These are phyloP conservation scores for Polygonum aviculare DNA, from an alignment of 148 eudicot species.

Conservation along the genomic window DNA sequence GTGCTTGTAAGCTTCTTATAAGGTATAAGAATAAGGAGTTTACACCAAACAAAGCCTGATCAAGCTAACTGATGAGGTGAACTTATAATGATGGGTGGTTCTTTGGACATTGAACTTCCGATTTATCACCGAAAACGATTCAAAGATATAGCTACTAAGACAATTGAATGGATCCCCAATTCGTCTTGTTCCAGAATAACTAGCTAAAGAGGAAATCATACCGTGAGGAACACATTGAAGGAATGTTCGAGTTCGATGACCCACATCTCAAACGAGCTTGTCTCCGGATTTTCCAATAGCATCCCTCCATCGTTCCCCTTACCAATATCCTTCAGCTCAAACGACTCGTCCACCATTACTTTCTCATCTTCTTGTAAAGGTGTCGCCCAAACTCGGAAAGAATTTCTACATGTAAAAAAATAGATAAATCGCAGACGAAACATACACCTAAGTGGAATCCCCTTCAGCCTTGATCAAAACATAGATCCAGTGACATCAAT, in stretches of 20 bases:
- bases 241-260: constrained; percentile 78
- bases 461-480: background rate
- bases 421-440: background rate
- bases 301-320: constrained; percentile 19
- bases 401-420: constrained; percentile 20
- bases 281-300: constrained; percentile 28
- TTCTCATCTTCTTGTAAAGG: constrained; percentile 69
- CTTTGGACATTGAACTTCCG: background rate
- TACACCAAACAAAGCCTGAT: background rate
- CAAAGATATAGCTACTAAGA: background rate
- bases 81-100: background rate
- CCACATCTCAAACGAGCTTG: constrained; percentile 45
- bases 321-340: constrained; percentile 30
- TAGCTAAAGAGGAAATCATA: constrained; percentile 15
- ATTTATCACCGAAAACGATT: background rate
- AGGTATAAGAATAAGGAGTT: background rate
- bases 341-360: constrained; percentile 67
- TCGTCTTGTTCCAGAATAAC: background rate
- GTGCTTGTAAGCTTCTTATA: background rate
- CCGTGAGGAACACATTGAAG: constrained; percentile 74
- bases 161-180: background rate
- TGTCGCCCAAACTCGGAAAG: constrained; percentile 44
- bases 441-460: background rate
- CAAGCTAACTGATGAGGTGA: background rate
- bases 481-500: background rate